A percentile compares a stretch with the other conserved stretches of the same genome.
Evolutionary conservation across 2,329 filamentous ascomycete genomes (phyloP).

Genomic region (Helminthosporium solani): DNA sequence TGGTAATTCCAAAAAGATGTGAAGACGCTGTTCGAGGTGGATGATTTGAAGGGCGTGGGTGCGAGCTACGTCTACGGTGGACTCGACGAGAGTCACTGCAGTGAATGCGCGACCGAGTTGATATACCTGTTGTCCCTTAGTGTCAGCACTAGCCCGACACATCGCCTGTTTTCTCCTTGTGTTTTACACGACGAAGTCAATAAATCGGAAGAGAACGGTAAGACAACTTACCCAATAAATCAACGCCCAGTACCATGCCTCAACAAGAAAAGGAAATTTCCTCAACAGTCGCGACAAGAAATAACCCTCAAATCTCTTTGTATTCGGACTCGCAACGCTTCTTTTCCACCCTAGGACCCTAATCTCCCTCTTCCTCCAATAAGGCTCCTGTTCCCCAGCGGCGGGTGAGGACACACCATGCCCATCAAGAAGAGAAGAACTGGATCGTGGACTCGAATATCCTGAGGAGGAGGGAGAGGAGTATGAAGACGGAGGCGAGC

Average conservation of each 20-base stretch:
- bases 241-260: conserved; percentile 75
- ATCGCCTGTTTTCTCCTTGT: no score
- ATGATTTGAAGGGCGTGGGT: conserved; percentile 68
- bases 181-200: no score
- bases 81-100: conserved; percentile 66
- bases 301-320: conserved; percentile 59
- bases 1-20: conserved; percentile 64
- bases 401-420: conserved; percentile 38
- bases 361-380: conserved; percentile 55
- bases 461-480: conserved; percentile 46
- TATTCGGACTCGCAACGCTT: conserved; percentile 62
- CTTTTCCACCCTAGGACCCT: conserved; percentile 48
- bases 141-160: neutral
- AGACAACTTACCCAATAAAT: conserved; percentile 69
- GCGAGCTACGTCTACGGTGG: conserved; percentile 67
- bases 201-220: no score
- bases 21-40: conserved; percentile 63
- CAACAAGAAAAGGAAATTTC: conserved; percentile 70
- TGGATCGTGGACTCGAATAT: conserved; percentile 40
- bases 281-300: conserved; percentile 64
- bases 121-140: conserved; percentile 58
- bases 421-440: conserved; percentile 32
- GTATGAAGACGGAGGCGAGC: conserved; percentile 23
- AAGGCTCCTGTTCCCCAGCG: conserved; percentile 39
- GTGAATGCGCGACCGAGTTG: conserved; percentile 72